phyloP scores from a whole-genome alignment of 192 early-diverging fungal genomes.

The Entomortierella lignicola region DNA sequence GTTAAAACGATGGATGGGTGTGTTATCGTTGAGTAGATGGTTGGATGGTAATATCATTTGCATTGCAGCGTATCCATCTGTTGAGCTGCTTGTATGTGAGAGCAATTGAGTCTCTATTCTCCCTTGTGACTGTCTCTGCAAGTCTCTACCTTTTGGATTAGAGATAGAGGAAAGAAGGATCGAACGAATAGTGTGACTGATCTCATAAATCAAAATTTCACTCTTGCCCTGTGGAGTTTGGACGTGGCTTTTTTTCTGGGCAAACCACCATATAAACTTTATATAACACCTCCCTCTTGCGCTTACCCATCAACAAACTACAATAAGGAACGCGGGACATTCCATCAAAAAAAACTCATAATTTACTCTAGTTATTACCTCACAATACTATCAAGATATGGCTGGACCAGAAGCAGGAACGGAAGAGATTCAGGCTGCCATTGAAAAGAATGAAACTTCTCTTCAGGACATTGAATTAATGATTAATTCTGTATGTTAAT shows the following conservation, averaged over 20 bases:
- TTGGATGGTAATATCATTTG: conserved; percentile 3
- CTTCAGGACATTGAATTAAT: conserved; percentile 48
- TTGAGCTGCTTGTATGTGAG: not conserved
- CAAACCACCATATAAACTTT: not conserved
- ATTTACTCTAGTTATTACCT: too few relatives aligned
- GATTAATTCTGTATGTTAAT: conserved; percentile 41
- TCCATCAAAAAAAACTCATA: too few relatives aligned
- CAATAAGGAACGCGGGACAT: too few relatives aligned
- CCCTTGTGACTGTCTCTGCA: conserved; percentile 36
- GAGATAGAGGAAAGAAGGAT: conserved; percentile 53
- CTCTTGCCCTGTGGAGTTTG: not conserved
- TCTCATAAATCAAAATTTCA: conserved; percentile 14
- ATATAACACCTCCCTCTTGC: too few relatives aligned
- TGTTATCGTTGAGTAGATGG: not conserved
- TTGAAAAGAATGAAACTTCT: conserved; percentile 32
- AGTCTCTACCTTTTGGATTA: conserved; percentile 46
- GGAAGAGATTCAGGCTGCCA: conserved; percentile 22
- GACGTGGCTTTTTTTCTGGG: conserved; percentile 18
- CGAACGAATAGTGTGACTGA: not conserved
- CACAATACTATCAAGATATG: too few relatives aligned
- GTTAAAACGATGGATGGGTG: conserved; percentile 13
- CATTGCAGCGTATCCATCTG: conserved; percentile 7
- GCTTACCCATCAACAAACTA: too few relatives aligned
- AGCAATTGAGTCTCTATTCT: not conserved
- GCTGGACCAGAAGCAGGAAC: conserved; percentile 8